phyloP scores from a whole-genome alignment of 2,329 filamentous ascomycete species.

The Aspergillus unguis region DNA sequence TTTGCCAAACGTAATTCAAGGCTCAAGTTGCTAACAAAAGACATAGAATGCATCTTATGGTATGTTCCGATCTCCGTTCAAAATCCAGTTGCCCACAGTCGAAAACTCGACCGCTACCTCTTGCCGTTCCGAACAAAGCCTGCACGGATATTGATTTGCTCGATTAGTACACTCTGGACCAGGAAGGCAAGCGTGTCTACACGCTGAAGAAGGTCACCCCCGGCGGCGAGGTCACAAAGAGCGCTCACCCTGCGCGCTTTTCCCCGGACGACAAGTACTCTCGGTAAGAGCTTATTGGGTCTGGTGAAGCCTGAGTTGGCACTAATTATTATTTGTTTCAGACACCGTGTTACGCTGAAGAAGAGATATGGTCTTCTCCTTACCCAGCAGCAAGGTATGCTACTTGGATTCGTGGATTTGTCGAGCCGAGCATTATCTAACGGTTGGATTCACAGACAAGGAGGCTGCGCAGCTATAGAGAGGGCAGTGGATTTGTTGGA shows the following conservation, averaged over 20 bases:
- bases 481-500: conserved; percentile 12
- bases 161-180: conserved; percentile 72
- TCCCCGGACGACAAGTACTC: conserved; percentile 99
- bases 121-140: not conserved
- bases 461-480: conserved; percentile 32
- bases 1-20: not conserved
- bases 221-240: conserved; percentile 84
- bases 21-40: conserved; percentile 8
- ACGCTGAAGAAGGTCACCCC: conserved; percentile 77
- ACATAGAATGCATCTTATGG: conserved; percentile 42
- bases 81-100: not conserved
- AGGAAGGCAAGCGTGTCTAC: conserved; percentile 82
- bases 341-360: conserved; percentile 92
- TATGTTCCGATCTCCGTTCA: conserved; percentile 21
- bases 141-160: conserved; percentile 4
- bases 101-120: not conserved
- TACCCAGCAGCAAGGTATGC: conserved; percentile 65
- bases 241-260: conserved; percentile 92
- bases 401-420: not conserved
- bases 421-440: conserved; percentile 8
- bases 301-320: not conserved
- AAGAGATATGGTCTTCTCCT: conserved; percentile 85
- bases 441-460: conserved; percentile 23
- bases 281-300: conserved; percentile 43
- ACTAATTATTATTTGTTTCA: conserved; percentile 29